Percentiles rank a stretch among this genome's conserved stretches.
Conservation (phyloP, 352 stramenopile genomes). For the Pilasporangium apinafurcum region DNA sequence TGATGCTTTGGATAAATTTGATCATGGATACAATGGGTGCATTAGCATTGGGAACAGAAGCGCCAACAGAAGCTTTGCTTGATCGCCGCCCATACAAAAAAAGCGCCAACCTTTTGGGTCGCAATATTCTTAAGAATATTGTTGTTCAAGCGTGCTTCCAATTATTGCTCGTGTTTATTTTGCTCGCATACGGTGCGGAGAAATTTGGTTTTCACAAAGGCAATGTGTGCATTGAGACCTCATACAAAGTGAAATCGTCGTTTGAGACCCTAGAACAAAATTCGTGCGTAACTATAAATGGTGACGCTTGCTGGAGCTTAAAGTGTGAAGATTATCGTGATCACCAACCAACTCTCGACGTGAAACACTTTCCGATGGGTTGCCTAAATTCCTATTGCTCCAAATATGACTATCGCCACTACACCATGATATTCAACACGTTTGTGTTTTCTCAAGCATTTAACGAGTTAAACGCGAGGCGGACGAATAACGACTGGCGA, state of each 20-base stretch:
- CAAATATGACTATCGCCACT: conserved; percentile 87
- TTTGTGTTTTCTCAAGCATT: conserved; percentile 97
- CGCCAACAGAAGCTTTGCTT: conserved; percentile 52
- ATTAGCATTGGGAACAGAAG: conserved; percentile 64
- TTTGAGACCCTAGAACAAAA: conserved; percentile 29
- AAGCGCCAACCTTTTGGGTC: conserved; percentile 39
- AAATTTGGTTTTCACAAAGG: conserved; percentile 57
- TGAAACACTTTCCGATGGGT: conserved; percentile 33
- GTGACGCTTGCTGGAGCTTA: conserved; percentile 35
- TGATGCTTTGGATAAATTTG: conserved; percentile 88
- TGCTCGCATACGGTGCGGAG: conserved; percentile 46
- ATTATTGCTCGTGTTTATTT: conserved; percentile 83
- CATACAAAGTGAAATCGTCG: conserved; percentile 41
- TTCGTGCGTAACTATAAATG: conserved; percentile 40
- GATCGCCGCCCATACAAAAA: conserved; percentile 73
- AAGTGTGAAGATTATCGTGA: conserved; percentile 58
- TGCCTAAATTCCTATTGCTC: conserved; percentile 45
- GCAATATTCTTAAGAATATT: conserved; percentile 77
- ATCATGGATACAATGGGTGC: conserved; percentile 86
- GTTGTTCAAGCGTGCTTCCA: conserved; percentile 61
- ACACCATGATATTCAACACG: conserved; percentile 97
- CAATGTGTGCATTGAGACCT: conserved; percentile 35
- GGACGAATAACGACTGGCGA: conserved; percentile 94
- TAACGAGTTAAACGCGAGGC: conserved; percentile 80
- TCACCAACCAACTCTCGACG: conserved; percentile 16